Evolutionary conservation across 768 basidiomycete genomes (phyloP), one percentile per base, ranked within the genome.

Genomic region (Tricholomella constricta): DNA sequence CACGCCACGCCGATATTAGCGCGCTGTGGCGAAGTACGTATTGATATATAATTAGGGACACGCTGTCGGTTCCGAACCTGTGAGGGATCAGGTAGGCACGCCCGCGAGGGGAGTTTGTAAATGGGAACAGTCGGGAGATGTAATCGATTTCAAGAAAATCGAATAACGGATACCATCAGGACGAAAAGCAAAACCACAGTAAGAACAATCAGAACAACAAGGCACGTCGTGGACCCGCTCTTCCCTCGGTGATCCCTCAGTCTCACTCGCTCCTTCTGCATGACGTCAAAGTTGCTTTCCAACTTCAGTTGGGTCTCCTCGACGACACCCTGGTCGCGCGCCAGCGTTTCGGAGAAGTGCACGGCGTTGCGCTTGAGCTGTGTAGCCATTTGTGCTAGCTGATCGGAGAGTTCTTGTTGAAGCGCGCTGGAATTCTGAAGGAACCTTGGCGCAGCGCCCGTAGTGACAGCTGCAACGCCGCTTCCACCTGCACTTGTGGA

Each of bases 361-460:
- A 86, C 65, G 0, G 93, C 86, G 59, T 96, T 96, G 20, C 82
- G 78, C 61, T 89, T 91, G 45, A 98, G 83, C 65, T 94, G 92
- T 9, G 84, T 75, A 0, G 93, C 92, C 95, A 98, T 98, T 51
- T 83, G 69, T 0, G 84, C 85, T 22, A 95, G 81, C 62, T 91
- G 87, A 8, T 75, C 74, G 0, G 89, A 79, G 42, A 95, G 81
- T 20, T 89, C 82, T 45, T 91, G 81, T 22, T 95, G 93, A 2
- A 88, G 70, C 0, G 78, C 76, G 31, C 67, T 78, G n/a, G 86
- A 81, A 54, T 82, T 79, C 60, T 82, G 78, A 20, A 80, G 69
- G 61, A 76, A 72, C 4, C 74, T 69, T 3, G 75, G 73, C 19
- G 61, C 59, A 11, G 68, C 59, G 5, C 62, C 65, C 1, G 61